Base-by-base conservation (phyloP, 2,329 filamentous ascomycete species). In the Neonectria faginata region DNA sequence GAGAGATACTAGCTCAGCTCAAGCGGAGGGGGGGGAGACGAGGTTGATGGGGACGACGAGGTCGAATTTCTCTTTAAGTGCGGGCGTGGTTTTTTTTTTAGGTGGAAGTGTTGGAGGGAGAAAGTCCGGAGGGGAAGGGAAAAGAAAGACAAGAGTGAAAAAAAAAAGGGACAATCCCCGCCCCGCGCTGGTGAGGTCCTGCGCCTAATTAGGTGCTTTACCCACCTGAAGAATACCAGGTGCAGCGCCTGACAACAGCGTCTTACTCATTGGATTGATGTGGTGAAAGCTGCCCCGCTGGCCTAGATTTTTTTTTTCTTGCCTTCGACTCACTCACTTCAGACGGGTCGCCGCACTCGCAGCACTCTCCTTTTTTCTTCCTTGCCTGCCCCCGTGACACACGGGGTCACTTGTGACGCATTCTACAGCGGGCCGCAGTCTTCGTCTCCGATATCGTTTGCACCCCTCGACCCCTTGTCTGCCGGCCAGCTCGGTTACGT, bases 1-100 rank as follows among this genome's bases (percentile, higher is more conserved):
- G 66, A 69, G 74, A 76, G 63, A 71, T 72, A 71, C 39, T 42
- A 73, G 70, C 70, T 76, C 78, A 70, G 75, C 70, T 78, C 73
- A 74, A 73, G 57, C 58, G 53, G 72, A 60, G 65, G 65, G 67
- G 67, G 64, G 67, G 64, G 64, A 62, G 41, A 41, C 20, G 42
- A 60, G 11, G 42, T 41, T 60, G 60, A 67, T 65, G 56, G 62
- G 58, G 62, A 60, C 53, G 57, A 36, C 42, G 36, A 18, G 48
- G 50, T 44, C 41, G 29, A 27, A 33, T 61, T 42, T 66, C 64
- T 67, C 59, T 70, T 63, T 69, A 39, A 50, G 12, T 44, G 45
- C 29, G 5, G 45, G 54, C 41, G 39, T 39, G 41, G 14, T 5
- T 36, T 36, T 36, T 36, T 55, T 55, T 31, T 16, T 29, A 4